Evolutionary conservation across 495 filamentous ascomycete genomes (phyloP), one percentile per base, ranked within the genome.

Genomic region (Lepidopterella palustris): DNA sequence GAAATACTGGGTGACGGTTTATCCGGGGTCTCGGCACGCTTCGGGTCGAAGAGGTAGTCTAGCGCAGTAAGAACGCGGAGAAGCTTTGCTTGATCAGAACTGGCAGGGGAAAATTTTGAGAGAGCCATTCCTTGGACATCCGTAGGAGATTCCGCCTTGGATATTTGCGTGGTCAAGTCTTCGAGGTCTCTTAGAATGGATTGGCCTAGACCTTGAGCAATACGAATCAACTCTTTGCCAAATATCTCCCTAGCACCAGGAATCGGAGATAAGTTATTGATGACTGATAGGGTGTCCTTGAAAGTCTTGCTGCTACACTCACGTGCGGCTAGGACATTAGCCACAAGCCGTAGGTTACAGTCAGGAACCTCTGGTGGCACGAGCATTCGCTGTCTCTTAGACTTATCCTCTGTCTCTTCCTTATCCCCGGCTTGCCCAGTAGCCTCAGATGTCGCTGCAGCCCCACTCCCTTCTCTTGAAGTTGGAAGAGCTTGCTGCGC

Each of bases 281-380:
- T 97, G 8, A 93, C 92, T 18, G 95, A 92, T 47, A 97, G 81
- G 0, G 95, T 97, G 68, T 97, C 92, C 65, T 89, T 86, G 80
- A 97, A 97, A 1, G 92, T 97, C 76, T 95, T 96, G 50, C 88
- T 90, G 65, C 87, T 93, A 74, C 93, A 99, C 71, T 99, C 93
- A 27, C 90, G 87, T 53, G 93, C 92, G 11, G 92, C 88, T 61
- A 99, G 85, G 60, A 99, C 95, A 65, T 95, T 93, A 66, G 97
- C 89, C 9, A 99, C 90, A 40, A 97, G 78, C 68, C 87, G 88
- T 62, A 99, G 79, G 72, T 96, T 96, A 63, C 88, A 79, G 40
- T 92, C 89, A 0, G 95, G 92, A 47, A 99, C 85, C 23, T 89
- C 83, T 24, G 93, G 93, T 52, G 92, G 90, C 25, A 85, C 84